Conservation (phyloP, 768 basidiomycete species). For the Hericium rajendrae region DNA sequence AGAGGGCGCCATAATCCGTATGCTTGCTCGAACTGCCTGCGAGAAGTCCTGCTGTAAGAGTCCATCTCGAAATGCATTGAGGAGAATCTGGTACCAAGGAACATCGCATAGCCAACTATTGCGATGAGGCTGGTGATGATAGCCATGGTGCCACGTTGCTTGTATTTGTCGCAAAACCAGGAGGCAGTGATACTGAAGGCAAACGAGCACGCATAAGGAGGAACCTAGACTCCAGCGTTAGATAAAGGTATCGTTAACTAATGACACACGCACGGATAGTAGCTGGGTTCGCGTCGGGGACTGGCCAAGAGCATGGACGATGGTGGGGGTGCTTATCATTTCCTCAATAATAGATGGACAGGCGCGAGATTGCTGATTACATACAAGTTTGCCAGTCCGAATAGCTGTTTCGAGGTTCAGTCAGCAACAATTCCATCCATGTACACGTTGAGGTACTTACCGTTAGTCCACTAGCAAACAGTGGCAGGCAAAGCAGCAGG, state of each 20-base stretch:
- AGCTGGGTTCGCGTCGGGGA: conserved; percentile 20
- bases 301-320: conserved; percentile 22
- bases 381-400: conserved; percentile 19
- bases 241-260: neutral
- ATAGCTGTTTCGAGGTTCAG: conserved; percentile 10
- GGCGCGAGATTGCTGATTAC: neutral
- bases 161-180: conserved; percentile 13
- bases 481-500: conserved; percentile 36
- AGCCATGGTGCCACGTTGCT: conserved; percentile 10
- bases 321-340: conserved; percentile 17
- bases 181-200: conserved; percentile 11
- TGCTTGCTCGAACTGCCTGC: conserved; percentile 12
- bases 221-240: conserved; percentile 11
- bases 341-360: neutral
- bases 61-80: too few species aligned
- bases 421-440: neutral
- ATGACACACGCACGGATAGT: conserved; percentile 11
- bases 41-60: neutral
- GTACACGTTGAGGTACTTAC: conserved; percentile 22
- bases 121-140: conserved; percentile 7
- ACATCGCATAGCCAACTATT: conserved; percentile 7
- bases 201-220: conserved; percentile 23
- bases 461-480: conserved; percentile 46
- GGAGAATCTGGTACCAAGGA: conserved; percentile 6
- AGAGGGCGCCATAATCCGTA: conserved; percentile 19